Conservation (phyloP, 1,284 basidiomycete genomes). For the Apiotrichum brassicae region DNA sequence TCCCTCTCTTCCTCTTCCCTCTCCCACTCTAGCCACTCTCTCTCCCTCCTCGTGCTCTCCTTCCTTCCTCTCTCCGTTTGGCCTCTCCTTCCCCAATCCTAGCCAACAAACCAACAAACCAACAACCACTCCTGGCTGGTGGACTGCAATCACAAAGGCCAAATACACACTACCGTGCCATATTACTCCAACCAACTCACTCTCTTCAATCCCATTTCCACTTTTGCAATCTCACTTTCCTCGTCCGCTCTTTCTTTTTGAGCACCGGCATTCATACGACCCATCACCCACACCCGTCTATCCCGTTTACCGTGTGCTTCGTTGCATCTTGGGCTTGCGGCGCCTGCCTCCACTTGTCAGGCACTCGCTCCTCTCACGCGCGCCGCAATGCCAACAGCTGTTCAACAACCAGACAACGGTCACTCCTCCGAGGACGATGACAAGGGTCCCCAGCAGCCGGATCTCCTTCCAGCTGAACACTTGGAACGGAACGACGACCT, state of each 20-base stretch:
- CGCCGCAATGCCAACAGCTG: conserved; percentile 7
- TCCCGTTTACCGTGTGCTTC: too few relatives aligned
- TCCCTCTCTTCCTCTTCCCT: background rate
- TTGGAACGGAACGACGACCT: conserved; percentile 45
- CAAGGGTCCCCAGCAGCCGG: background rate
- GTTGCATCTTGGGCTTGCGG: background rate
- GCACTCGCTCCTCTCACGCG: background rate
- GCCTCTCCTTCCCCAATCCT: too few relatives aligned
- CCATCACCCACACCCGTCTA: background rate
- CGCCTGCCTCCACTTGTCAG: conserved; percentile 3
- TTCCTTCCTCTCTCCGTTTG: background rate
- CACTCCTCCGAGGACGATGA: conserved; percentile 3
- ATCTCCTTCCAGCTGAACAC: conserved; percentile 37
- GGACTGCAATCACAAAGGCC: too few relatives aligned
- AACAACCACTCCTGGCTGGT: too few relatives aligned
- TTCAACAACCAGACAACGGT: background rate
- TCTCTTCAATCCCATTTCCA: too few relatives aligned
- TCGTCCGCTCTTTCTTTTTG: too few relatives aligned
- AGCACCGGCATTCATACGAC: too few relatives aligned
- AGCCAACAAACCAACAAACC: too few relatives aligned
- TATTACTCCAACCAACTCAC: too few relatives aligned
- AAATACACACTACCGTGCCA: too few relatives aligned
- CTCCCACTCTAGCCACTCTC: background rate
- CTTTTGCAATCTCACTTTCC: too few relatives aligned
- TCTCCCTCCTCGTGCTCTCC: background rate